These are phyloP conservation scores for Fusarium algeriense DNA, from an alignment of 2,329 filamentous ascomycete genomes.

Conservation along the genomic window DNA sequence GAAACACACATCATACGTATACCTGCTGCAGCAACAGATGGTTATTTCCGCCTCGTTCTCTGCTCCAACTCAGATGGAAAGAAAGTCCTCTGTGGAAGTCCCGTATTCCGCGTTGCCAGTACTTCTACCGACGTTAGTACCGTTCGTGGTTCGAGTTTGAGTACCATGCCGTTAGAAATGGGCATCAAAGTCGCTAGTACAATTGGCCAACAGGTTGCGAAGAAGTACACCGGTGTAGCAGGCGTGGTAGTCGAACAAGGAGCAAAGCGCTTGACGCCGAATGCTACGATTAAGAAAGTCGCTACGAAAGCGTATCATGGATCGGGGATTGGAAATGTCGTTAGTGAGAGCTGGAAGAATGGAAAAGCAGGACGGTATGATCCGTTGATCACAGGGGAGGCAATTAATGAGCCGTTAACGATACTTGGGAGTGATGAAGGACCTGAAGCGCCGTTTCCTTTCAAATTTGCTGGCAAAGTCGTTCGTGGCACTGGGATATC, in stretches of 20 bases:
- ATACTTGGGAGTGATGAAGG: slow-evolving; percentile 64
- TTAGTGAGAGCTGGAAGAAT: slow-evolving; percentile 54
- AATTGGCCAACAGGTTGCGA: slow-evolving; percentile 60
- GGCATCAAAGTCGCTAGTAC: slow-evolving; percentile 69
- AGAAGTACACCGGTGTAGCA: slow-evolving; percentile 57
- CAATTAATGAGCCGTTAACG: slow-evolving; percentile 50
- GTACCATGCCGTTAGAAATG: slow-evolving; percentile 74
- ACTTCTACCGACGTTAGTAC: slow-evolving; percentile 71
- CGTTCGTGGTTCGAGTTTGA: slow-evolving; percentile 73
- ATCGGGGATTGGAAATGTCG: slow-evolving; percentile 43
- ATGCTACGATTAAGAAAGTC: slow-evolving; percentile 53
- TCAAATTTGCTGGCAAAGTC: slow-evolving; percentile 64
- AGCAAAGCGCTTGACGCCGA: slow-evolving; percentile 53
- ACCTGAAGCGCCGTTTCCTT: slow-evolving; percentile 65
- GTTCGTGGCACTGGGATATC: slow-evolving; percentile 59
- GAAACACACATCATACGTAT: slow-evolving; percentile 76
- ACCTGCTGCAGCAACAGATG: slow-evolving; percentile 72
- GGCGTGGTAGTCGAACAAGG: slow-evolving; percentile 56
- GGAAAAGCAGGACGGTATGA: slow-evolving; percentile 54
- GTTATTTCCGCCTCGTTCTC: slow-evolving; percentile 76
- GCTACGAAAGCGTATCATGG: slow-evolving; percentile 55
- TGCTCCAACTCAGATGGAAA: slow-evolving; percentile 61
- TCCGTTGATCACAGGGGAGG: slow-evolving; percentile 49
- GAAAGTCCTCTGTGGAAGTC: slow-evolving; percentile 73
- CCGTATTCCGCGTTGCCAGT: slow-evolving; percentile 77